These are phyloP conservation scores for Phytopythium helicoides DNA, from an alignment of 352 stramenopile genomes.

Conservation along the genomic window DNA sequence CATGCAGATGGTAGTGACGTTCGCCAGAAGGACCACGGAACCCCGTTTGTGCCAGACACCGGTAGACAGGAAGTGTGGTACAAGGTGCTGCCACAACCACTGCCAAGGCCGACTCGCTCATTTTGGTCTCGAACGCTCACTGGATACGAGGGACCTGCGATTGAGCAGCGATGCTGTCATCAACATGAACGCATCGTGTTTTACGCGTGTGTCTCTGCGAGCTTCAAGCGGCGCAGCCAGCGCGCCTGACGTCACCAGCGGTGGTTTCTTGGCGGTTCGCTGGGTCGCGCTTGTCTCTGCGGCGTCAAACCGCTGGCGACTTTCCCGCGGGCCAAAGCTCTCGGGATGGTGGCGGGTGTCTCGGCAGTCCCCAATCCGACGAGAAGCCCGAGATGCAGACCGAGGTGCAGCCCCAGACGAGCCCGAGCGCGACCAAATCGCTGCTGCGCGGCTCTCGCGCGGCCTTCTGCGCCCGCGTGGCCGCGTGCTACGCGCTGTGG, in stretches of 20 bases:
- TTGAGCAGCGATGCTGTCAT: no score
- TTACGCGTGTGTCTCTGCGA: not conserved
- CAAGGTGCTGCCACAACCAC: no score
- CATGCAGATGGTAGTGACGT: no score
- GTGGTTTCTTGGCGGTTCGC: not conserved
- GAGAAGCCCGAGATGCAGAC: not conserved
- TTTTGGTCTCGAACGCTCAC: no score
- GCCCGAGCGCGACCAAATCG: not conserved
- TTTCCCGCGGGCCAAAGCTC: not conserved
- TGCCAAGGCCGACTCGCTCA: no score
- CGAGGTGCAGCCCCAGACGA: not conserved
- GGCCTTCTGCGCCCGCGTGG: conserved; percentile 1
- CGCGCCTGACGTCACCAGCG: not conserved
- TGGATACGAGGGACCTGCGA: no score
- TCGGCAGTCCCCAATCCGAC: no score
- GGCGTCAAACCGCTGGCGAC: not conserved
- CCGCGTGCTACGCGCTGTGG: conserved; percentile 6
- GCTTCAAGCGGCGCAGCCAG: conserved; percentile 1
- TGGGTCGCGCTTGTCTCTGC: not conserved
- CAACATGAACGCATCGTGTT: no score
- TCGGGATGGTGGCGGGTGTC: no score
- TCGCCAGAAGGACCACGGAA: no score
- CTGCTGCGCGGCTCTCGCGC: conserved; percentile 4
- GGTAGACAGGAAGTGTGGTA: no score
- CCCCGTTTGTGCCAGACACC: no score